Base-by-base conservation (phyloP, 2,329 filamentous ascomycete genomes). In the Scedosporium aurantiacum region DNA sequence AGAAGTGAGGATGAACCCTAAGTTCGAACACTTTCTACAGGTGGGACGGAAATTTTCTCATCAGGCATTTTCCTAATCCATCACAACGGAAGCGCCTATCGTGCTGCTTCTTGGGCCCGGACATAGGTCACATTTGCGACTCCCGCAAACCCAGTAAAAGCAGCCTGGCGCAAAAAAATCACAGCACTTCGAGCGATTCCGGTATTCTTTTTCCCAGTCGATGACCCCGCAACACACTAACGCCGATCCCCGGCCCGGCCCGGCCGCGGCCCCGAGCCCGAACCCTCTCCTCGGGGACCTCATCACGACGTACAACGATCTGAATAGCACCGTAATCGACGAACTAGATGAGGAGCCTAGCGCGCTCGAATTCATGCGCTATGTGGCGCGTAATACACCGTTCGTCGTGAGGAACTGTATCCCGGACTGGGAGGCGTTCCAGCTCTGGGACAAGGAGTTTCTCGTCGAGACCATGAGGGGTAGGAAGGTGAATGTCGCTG, bases 341-440 rank as follows among this genome's bases (percentile, higher is more conserved):
- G 83, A 85, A 66, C 78, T 91, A 2, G 52, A 76, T 14, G 76
- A 82, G 50, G 82, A 87, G 57, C 90, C 90, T 3, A 89, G 85
- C 28, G 82, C 90, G 0, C 79, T 94, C 5, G 87, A 92, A 68
- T 93, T 93, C 70, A 88, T 91, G 84, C 83, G 88, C 67, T 87
- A 85, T 71, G 88, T 92, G 21, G 80, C 87, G 16, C 79, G 77
- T 41, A 94, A 93, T 69, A 81, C 84, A 1, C 90, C 90, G 0
- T 92, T 93, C 66, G 82, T 93, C 2, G 76, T 92, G 28, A 80
- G 87, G 43, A 75, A 79, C 7, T 88, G 79, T 2, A 87, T 87
- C 1, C 69, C 68, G 0, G 72, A 78, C 41, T 93, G 89, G 88
- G 74, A 76, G 45, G 88, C 89, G 0, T 77, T 78, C 2, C 76